Conservation (phyloP, 208 protist genomes). For the Trypanosoma mega region DNA sequence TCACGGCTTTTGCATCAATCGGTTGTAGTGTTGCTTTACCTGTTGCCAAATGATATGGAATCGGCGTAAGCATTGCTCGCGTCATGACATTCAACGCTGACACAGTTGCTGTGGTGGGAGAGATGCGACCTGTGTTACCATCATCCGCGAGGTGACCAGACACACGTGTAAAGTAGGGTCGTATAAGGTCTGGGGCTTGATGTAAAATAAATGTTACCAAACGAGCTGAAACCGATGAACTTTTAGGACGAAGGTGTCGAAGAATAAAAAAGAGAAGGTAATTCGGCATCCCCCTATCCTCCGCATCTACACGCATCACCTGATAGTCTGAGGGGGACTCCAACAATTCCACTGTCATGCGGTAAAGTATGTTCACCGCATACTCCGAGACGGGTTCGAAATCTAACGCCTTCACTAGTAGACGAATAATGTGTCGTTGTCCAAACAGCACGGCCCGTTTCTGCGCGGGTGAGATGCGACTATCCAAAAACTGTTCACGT, state of each 20-base stretch:
- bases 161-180: conserved; percentile 83
- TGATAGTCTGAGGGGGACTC: conserved; percentile 86
- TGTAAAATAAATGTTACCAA: conserved; percentile 75
- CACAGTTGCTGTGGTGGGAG: conserved; percentile 57
- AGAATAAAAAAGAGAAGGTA: conserved; percentile 88
- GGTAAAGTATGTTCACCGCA: conserved; percentile 57
- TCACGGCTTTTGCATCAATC: conserved; percentile 50
- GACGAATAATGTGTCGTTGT: conserved; percentile 81
- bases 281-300: conserved; percentile 88
- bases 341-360: conserved; percentile 62
- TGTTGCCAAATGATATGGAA: conserved; percentile 78
- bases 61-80: conserved; percentile 67
- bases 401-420: conserved; percentile 82
- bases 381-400: conserved; percentile 55
- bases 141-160: conserved; percentile 81
- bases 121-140: conserved; percentile 36
- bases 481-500: conserved; percentile 62
- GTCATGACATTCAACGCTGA: conserved; percentile 86
- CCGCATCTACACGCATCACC: conserved; percentile 58
- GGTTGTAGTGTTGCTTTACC: conserved; percentile 53
- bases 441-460: conserved; percentile 66
- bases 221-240: conserved; percentile 48
- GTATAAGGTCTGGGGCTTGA: conserved; percentile 79
- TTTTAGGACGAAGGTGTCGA: conserved; percentile 72
- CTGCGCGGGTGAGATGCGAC: conserved; percentile 40